Evolutionary conservation across 208 protist genomes (phyloP), one percentile per base, ranked within the genome.

Genomic region (Vickermania spadyakhi): DNA sequence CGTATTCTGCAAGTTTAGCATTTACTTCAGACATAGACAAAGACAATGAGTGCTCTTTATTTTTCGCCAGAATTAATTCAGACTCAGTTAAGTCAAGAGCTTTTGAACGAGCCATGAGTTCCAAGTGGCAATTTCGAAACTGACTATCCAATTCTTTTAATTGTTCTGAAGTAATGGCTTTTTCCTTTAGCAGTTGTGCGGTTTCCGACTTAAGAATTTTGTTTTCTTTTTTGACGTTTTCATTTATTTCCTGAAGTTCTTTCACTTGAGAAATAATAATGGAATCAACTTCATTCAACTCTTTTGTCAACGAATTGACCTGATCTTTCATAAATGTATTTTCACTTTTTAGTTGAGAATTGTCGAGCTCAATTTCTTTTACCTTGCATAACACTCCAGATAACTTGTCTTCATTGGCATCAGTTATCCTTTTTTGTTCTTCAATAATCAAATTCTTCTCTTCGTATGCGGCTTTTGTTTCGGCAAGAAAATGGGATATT

Each of bases 211-310:
- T 49, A 7, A 93, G 60, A 3, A 54, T 54, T 5, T 74, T 66
- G 52, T 75, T 77, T 25, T 80, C 72, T 1, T 72, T 41, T 36
- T 75, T 50, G 2, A 75, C 66, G 5, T 64, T 69, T 36, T 93
- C 86, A 58, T 79, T 80, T 61, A 86, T 76, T 53, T 93, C 86
- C 14, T 75, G 70, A 68, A 90, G 81, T 27, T 86, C 71, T 52
- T 89, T 89, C n/a, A 93, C 65, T 30, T 79, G 85, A 5, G 72
- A 50, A 53, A 80, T 84, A 4, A 93, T 36, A 31, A 93, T 58
- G 21, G 79, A 77, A 56, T 93, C 83, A 3, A 93, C 36, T n/a
- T 86, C 78, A 23, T 72, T 73, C 0, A 93, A 59, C 49, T 93
- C 86, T 54, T 59, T 57, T 18, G 79, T 61, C 86, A 93, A 89